Evolutionary conservation across 345 rosid species (phyloP).

Genomic region (Eucalyptus sideroxylon): DNA sequence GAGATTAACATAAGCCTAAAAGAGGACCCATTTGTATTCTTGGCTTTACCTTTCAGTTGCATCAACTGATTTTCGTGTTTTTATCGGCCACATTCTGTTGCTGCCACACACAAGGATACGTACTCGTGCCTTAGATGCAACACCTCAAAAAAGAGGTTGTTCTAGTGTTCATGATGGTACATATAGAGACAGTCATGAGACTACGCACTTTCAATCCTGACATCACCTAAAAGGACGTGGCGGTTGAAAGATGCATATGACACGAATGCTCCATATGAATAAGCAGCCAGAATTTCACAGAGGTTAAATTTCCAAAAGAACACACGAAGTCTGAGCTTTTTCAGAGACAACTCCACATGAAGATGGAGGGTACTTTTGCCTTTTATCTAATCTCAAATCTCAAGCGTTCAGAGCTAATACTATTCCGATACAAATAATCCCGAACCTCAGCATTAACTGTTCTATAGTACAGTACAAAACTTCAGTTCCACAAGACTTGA

Average conservation of each 20-base stretch:
- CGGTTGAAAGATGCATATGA: background rate
- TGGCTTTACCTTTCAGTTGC: background rate
- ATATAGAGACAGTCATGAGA: background rate
- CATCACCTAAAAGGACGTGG: background rate
- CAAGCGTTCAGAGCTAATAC: background rate
- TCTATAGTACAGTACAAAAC: background rate
- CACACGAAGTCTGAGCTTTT: background rate
- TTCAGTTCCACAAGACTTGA: background rate
- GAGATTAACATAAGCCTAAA: background rate
- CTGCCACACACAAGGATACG: background rate
- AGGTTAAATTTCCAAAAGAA: background rate
- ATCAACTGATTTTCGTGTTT: background rate
- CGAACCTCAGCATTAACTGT: background rate
- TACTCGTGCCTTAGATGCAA: fast-evolving
- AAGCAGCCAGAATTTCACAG: background rate
- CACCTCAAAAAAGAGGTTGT: background rate
- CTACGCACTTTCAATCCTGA: fast-evolving
- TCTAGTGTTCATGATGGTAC: background rate
- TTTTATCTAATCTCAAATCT: background rate
- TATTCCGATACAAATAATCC: background rate
- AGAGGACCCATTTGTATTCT: background rate
- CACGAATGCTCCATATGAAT: background rate
- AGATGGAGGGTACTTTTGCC: fast-evolving
- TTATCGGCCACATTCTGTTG: background rate
- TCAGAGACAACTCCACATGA: background rate